Conservation (phyloP, 331 rosid genomes). For the Cucumis variabilis region DNA sequence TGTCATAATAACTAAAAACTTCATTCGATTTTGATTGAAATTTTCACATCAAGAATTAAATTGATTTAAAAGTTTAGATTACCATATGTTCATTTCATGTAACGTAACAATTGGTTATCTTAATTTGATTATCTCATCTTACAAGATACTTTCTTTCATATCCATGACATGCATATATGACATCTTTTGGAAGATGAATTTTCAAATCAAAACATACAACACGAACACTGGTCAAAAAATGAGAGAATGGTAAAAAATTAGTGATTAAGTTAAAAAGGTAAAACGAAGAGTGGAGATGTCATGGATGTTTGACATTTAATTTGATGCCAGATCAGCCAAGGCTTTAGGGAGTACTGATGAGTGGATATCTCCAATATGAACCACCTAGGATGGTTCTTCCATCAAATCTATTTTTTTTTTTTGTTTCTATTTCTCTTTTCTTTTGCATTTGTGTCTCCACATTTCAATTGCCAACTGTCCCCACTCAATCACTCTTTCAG, state of each 20-base stretch:
- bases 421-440: neutral
- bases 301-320: neutral
- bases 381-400: conserved; percentile 21
- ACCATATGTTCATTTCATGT: too few relatives aligned
- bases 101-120: too few relatives aligned
- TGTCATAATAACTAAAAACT: too few relatives aligned
- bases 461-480: neutral
- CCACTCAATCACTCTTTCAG: neutral
- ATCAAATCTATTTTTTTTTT: neutral
- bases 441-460: neutral
- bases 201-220: neutral
- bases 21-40: too few relatives aligned
- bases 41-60: too few relatives aligned
- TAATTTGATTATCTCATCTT: too few relatives aligned
- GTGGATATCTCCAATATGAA: conserved; percentile 1
- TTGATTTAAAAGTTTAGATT: too few relatives aligned
- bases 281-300: neutral
- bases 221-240: too few relatives aligned
- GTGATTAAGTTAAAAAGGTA: neutral
- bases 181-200: too few relatives aligned
- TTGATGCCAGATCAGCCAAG: neutral
- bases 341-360: neutral
- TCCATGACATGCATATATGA: too few relatives aligned
- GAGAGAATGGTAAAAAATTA: too few relatives aligned
- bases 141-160: too few relatives aligned